Evolutionary conservation across 805 yeast genomes (phyloP).

Genomic region (Ogataea parapolymorpha): DNA sequence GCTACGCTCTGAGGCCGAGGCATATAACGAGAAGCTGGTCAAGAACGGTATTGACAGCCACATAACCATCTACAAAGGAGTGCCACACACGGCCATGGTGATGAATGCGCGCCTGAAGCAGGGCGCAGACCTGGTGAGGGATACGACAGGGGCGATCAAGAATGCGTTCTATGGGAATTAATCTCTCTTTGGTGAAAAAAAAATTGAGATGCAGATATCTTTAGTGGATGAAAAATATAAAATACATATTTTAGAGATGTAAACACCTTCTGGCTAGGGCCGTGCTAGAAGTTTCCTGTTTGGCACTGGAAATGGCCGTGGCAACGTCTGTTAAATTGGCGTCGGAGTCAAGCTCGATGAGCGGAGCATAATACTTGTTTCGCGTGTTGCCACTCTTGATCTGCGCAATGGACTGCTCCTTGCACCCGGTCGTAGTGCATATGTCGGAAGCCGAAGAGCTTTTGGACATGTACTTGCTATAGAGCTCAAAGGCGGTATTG

Average conservation of each 20-base stretch:
- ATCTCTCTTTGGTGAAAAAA: too few relatives aligned
- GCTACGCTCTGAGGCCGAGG: slow-evolving; percentile 42
- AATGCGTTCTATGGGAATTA: background rate
- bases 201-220: background rate
- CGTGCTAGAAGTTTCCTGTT: background rate
- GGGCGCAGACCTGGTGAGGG: slow-evolving; percentile 11
- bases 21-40: slow-evolving; percentile 37
- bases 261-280: background rate
- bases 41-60: slow-evolving; percentile 36
- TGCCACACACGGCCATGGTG: slow-evolving; percentile 49
- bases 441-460: background rate
- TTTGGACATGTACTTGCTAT: slow-evolving; percentile 1
- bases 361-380: slow-evolving; percentile 1
- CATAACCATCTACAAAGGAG: slow-evolving; percentile 38
- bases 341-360: background rate
- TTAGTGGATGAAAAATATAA: too few relatives aligned
- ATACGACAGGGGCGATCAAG: slow-evolving; percentile 5
- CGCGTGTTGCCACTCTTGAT: slow-evolving; percentile 3
- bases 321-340: background rate
- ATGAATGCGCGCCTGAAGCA: slow-evolving; percentile 36
- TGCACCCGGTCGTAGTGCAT: slow-evolving; percentile 1
- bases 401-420: background rate
- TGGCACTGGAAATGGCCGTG: background rate
- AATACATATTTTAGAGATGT: background rate
- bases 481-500: slow-evolving; percentile 2